phyloP scores from a whole-genome alignment of 2,329 filamentous ascomycete species.

The Myriosclerotinia duriaeana region DNA sequence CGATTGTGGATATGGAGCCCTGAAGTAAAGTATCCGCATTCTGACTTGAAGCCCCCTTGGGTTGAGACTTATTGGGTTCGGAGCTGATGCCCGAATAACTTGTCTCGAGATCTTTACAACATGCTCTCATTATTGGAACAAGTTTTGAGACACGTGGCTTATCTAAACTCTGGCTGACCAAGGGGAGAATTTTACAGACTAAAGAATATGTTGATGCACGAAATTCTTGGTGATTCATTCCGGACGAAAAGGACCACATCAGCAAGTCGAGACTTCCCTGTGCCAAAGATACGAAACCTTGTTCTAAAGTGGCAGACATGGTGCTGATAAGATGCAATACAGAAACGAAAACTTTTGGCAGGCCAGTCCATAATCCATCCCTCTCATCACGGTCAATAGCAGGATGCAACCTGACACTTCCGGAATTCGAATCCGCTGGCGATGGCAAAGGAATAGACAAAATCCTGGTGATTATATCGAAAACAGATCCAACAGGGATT shows the following conservation, averaged over 20 bases:
- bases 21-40: slow-evolving; percentile 73
- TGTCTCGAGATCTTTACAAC: slow-evolving; percentile 72
- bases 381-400: slow-evolving; percentile 78
- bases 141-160: slow-evolving; percentile 66
- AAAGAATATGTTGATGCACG: slow-evolving; percentile 62
- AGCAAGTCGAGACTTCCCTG: slow-evolving; percentile 69
- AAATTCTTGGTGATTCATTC: slow-evolving; percentile 53
- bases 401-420: slow-evolving; percentile 60
- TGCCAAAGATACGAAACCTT: slow-evolving; percentile 57
- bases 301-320: slow-evolving; percentile 58
- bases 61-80: slow-evolving; percentile 37
- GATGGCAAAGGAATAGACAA: slow-evolving; percentile 61
- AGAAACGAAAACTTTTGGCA: slow-evolving; percentile 73
- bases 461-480: slow-evolving; percentile 70
- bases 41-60: slow-evolving; percentile 42
- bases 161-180: slow-evolving; percentile 58
- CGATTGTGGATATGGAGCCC: slow-evolving; percentile 33
- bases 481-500: slow-evolving; percentile 64
- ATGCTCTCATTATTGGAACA: slow-evolving; percentile 60
- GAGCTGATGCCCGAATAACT: slow-evolving; percentile 39
- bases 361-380: slow-evolving; percentile 70
- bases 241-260: slow-evolving; percentile 66
- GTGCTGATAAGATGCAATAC: slow-evolving; percentile 61
- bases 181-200: slow-evolving; percentile 55
- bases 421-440: slow-evolving; percentile 26